Evolutionary conservation across 2,329 filamentous ascomycete genomes (phyloP).

Genomic region (Acrodontium crateriforme): DNA sequence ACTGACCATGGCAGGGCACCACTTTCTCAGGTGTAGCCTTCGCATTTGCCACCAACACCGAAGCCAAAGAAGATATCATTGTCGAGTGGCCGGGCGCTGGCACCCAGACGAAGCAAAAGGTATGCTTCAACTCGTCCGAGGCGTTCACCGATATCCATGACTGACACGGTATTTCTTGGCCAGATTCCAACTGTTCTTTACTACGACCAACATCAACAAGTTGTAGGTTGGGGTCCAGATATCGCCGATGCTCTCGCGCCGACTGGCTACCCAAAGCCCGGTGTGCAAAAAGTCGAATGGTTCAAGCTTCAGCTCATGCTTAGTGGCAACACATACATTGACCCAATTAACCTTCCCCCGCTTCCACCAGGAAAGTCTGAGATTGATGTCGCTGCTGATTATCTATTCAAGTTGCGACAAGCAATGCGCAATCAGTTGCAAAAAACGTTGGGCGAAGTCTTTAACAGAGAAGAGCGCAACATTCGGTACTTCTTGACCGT

Average conservation of each 20-base stretch:
- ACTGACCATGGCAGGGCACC: slow-evolving; percentile 51
- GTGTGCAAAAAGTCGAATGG: slow-evolving; percentile 98
- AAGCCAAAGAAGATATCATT: slow-evolving; percentile 96
- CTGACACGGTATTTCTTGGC: neutral
- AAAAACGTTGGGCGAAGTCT: slow-evolving; percentile 93
- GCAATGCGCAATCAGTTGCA: slow-evolving; percentile 92
- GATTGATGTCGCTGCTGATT: slow-evolving; percentile 98
- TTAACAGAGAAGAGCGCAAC: slow-evolving; percentile 94
- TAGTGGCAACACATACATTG: slow-evolving; percentile 96
- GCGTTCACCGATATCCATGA: neutral
- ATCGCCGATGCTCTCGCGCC: slow-evolving; percentile 93
- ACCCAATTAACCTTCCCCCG: slow-evolving; percentile 95
- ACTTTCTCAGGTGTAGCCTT: slow-evolving; percentile 97
- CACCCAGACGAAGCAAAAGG: slow-evolving; percentile 98
- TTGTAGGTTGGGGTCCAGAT: slow-evolving; percentile 98
- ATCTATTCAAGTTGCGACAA: slow-evolving; percentile 93
- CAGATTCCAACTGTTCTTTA: slow-evolving; percentile 98
- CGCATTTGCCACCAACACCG: slow-evolving; percentile 83
- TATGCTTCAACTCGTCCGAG: slow-evolving; percentile 25
- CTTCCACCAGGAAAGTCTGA: slow-evolving; percentile 96
- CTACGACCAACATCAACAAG: slow-evolving; percentile 98
- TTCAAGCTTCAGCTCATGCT: slow-evolving; percentile 99
- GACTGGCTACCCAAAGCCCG: slow-evolving; percentile 92
- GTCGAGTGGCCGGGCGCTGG: slow-evolving; percentile 97
- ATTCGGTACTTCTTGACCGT: slow-evolving; percentile 97